phyloP scores from a whole-genome alignment of 805 yeast genomes.

The Myxozyma melibiosi region DNA sequence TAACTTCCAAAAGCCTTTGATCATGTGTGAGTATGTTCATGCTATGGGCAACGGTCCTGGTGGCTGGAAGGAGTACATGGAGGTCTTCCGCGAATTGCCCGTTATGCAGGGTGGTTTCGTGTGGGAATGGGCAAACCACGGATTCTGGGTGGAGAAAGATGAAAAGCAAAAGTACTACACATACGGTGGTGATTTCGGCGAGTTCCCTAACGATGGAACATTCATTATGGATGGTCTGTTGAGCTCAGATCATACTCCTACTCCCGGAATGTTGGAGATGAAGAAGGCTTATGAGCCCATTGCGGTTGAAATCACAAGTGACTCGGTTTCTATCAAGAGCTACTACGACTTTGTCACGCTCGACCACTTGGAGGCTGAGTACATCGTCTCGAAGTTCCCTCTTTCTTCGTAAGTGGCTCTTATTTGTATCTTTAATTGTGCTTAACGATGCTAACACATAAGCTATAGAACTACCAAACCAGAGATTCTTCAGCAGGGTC shows the following conservation, averaged over 20 bases:
- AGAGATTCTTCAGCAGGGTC: background rate
- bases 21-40: conserved; percentile 46
- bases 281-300: conserved; percentile 45
- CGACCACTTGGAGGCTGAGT: conserved; percentile 23
- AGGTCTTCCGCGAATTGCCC: conserved; percentile 40
- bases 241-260: conserved; percentile 42
- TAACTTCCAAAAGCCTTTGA: conserved; percentile 40
- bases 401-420: conserved; percentile 2
- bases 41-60: conserved; percentile 50
- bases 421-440: background rate
- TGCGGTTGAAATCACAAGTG: conserved; percentile 1
- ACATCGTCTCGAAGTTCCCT: conserved; percentile 1
- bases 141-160: conserved; percentile 33
- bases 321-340: conserved; percentile 31
- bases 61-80: conserved; percentile 42
- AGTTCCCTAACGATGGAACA: conserved; percentile 44
- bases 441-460: background rate
- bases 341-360: conserved; percentile 35
- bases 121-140: conserved; percentile 50
- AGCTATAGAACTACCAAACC: background rate
- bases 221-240: conserved; percentile 46
- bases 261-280: conserved; percentile 44
- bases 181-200: conserved; percentile 47
- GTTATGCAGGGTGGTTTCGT: conserved; percentile 45
- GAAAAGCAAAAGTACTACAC: conserved; percentile 35